phyloP scores from a whole-genome alignment of 2,329 filamentous ascomycete species.

The Monascus ruber region DNA sequence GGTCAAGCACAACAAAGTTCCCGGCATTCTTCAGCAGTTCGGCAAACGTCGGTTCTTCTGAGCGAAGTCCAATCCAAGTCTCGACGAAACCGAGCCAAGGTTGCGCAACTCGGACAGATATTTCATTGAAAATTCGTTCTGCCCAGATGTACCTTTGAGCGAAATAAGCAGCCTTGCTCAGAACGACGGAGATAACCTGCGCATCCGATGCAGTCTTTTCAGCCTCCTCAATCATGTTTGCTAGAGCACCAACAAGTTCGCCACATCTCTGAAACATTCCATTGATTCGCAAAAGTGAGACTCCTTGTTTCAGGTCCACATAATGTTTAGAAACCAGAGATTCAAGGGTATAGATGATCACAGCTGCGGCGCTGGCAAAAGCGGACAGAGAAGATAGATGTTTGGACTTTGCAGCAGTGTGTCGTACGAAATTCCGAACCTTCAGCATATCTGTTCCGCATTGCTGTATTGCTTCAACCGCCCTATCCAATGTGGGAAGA shows the following conservation, averaged over 20 bases:
- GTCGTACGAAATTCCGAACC: slow-evolving; percentile 23
- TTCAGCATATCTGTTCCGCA: slow-evolving; percentile 28
- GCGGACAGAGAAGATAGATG: slow-evolving; percentile 23
- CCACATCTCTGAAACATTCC: slow-evolving; percentile 28
- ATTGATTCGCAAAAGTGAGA: slow-evolving; percentile 26
- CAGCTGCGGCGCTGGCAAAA: slow-evolving; percentile 21
- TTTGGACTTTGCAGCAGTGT: slow-evolving; percentile 13
- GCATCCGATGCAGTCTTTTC: slow-evolving; percentile 45
- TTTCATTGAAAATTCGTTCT: slow-evolving; percentile 53
- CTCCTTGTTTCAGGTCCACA: slow-evolving; percentile 6
- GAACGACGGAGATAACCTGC: slow-evolving; percentile 50
- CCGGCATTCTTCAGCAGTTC: slow-evolving; percentile 41
- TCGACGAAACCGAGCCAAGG: slow-evolving; percentile 59
- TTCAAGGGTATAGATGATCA: slow-evolving; percentile 28
- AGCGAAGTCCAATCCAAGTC: slow-evolving; percentile 62
- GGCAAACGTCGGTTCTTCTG: slow-evolving; percentile 43
- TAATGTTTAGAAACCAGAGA: slow-evolving; percentile 18
- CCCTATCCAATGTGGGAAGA: slow-evolving; percentile 25
- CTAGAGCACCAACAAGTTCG: slow-evolving; percentile 24
- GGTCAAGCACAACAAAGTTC: slow-evolving; percentile 51
- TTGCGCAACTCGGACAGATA: slow-evolving; percentile 50
- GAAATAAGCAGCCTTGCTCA: slow-evolving; percentile 49
- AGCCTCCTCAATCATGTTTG: slow-evolving; percentile 32
- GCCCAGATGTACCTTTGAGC: slow-evolving; percentile 54
- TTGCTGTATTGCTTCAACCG: slow-evolving; percentile 19